Evolutionary conservation across 441 rosid genomes (phyloP).

Genomic region (Gossypium gossypioides): DNA sequence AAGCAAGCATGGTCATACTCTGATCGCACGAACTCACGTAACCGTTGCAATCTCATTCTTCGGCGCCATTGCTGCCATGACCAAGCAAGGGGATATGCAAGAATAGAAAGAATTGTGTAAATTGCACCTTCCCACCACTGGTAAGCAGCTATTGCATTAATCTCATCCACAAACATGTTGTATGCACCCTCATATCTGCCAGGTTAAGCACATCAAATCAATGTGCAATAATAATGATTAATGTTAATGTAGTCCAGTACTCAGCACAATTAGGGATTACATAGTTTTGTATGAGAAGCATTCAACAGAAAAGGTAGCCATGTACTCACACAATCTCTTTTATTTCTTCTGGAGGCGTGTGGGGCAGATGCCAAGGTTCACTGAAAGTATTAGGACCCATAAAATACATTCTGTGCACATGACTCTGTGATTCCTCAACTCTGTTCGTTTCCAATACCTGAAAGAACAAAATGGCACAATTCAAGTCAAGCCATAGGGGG

Average conservation of each 20-base stretch:
- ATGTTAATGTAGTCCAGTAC: constrained; percentile 13
- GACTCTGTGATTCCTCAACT: constrained; percentile 94
- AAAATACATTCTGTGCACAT: constrained; percentile 94
- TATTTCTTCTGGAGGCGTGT: constrained; percentile 90
- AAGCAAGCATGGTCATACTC: constrained; percentile 98
- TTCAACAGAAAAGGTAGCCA: constrained; percentile 10
- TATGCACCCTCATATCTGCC: constrained; percentile 92
- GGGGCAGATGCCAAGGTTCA: constrained; percentile 98
- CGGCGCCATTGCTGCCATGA: constrained; percentile 99
- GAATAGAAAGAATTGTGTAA: constrained; percentile 68
- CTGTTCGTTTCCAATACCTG: constrained; percentile 98
- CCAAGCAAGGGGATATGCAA: constrained; percentile 90
- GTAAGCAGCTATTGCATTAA: constrained; percentile 89
- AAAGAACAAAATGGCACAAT: constrained; percentile 13
- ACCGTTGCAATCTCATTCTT: constrained; percentile 69
- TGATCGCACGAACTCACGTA: constrained; percentile 97
- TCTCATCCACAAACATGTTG: constrained; percentile 89
- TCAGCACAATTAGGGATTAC: not conserved
- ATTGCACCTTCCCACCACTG: constrained; percentile 99
- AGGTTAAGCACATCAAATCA: constrained; percentile 15
- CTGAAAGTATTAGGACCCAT: constrained; percentile 96
- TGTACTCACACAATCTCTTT: constrained; percentile 88
- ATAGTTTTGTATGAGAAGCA: constrained; percentile 7
- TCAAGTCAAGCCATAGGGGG: not conserved
- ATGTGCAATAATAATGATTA: constrained; percentile 15